Percentiles rank a stretch among this genome's conserved stretches.
Conservation (phyloP, 1,284 basidiomycete species). For the Sporisorium scitamineum region DNA sequence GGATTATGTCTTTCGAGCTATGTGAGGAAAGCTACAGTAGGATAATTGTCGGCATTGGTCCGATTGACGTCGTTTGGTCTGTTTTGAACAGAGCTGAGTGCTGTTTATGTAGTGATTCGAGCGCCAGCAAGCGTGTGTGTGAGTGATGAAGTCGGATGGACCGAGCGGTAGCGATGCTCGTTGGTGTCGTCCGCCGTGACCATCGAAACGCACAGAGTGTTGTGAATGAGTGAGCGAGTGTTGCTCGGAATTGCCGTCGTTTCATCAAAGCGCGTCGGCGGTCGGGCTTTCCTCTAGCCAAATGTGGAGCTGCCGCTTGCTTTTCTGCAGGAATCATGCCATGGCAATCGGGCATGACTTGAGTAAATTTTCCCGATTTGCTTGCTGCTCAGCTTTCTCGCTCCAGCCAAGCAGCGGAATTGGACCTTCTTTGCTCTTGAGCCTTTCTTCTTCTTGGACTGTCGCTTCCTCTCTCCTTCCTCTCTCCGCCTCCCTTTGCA, state of each 20-base stretch:
- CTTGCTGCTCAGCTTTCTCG: not conserved
- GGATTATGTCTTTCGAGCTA: not conserved
- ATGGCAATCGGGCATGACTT: not conserved
- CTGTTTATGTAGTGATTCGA: not conserved
- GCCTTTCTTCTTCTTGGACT: not conserved
- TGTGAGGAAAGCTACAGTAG: no score
- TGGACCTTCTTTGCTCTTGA: conserved; percentile 3
- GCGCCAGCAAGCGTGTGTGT: not conserved
- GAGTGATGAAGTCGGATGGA: not conserved
- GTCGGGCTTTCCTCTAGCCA: not conserved
- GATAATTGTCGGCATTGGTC: conserved; percentile 2
- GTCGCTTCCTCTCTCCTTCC: not conserved
- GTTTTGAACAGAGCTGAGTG: no score
- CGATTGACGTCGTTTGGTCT: not conserved
- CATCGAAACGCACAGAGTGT: not conserved
- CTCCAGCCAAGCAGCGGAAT: not conserved
- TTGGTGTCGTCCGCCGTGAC: not conserved
- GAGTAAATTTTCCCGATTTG: not conserved
- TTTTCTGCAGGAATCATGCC: not conserved
- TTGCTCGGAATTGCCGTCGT: conserved; percentile 1
- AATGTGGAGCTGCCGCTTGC: conserved; percentile 4
- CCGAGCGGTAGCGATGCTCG: not conserved
- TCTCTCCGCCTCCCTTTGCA: not conserved
- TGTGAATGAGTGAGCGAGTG: not conserved
- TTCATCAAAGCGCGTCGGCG: conserved; percentile 2